A percentile compares a stretch with the other conserved stretches of the same genome.
phyloP scores from a whole-genome alignment of 345 rosid species.

The Pugionium cornutum region DNA sequence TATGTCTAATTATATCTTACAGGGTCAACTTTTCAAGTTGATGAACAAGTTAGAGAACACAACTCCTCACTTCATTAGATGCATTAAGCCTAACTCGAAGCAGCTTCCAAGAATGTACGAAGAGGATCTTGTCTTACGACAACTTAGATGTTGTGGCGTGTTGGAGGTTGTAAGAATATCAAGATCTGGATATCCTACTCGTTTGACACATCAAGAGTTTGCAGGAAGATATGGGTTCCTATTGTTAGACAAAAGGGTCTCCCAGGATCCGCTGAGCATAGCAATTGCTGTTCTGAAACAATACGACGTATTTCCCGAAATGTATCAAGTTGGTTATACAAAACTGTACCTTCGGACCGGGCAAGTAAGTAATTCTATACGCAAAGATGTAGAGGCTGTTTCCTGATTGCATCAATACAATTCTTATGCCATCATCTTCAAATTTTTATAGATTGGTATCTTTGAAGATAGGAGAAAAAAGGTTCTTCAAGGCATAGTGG shows the following conservation, averaged over 20 bases:
- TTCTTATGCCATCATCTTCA: slow-evolving; percentile 18
- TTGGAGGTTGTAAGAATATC: slow-evolving; percentile 88
- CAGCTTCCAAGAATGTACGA: slow-evolving; percentile 67
- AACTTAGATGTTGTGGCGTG: slow-evolving; percentile 85
- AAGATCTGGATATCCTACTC: slow-evolving; percentile 84
- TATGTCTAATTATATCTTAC: slow-evolving; percentile 19
- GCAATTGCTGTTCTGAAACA: slow-evolving; percentile 78
- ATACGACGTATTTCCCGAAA: slow-evolving; percentile 67
- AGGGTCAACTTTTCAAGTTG: slow-evolving; percentile 90
- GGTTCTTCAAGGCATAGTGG: slow-evolving; percentile 57
- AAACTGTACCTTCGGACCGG: slow-evolving; percentile 79
- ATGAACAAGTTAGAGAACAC: slow-evolving; percentile 86
- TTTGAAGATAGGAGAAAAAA: slow-evolving; percentile 74
- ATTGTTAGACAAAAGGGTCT: slow-evolving; percentile 46
- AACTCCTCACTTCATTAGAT: slow-evolving; percentile 83
- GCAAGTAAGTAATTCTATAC: slow-evolving; percentile 55
- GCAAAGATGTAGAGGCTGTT: not conserved
- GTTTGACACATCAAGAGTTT: slow-evolving; percentile 84
- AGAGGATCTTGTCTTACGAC: slow-evolving; percentile 72
- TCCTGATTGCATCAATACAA: not conserved
- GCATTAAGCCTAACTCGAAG: slow-evolving; percentile 81
- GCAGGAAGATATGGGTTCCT: slow-evolving; percentile 80
- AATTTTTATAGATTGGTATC: slow-evolving; percentile 60
- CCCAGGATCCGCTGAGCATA: slow-evolving; percentile 70
- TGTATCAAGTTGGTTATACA: slow-evolving; percentile 92